These are phyloP conservation scores for Tricholoma furcatifolium DNA, from an alignment of 768 basidiomycete genomes.

Conservation along the genomic window DNA sequence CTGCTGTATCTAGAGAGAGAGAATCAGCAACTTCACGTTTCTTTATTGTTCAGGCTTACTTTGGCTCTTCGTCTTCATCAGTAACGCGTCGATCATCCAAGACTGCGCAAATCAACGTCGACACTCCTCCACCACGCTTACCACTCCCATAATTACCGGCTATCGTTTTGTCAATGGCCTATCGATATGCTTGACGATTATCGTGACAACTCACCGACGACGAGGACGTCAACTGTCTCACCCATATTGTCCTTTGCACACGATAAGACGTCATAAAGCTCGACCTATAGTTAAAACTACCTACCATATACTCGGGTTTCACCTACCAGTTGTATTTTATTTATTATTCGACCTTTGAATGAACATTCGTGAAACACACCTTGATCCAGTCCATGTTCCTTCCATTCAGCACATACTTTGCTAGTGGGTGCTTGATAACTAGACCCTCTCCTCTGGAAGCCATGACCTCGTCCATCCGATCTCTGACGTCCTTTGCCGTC, in stretches of 20 bases:
- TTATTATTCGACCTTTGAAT: neutral
- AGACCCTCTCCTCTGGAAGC: conserved; percentile 87
- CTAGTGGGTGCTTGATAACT: conserved; percentile 82
- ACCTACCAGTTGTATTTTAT: conserved; percentile 41
- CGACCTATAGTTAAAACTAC: conserved; percentile 8
- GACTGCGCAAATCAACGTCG: conserved; percentile 87
- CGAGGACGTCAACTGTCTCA: conserved; percentile 89
- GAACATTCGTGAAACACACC: conserved; percentile 31
- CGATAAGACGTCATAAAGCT: neutral
- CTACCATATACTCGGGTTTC: conserved; percentile 85
- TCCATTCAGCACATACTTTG: conserved; percentile 83
- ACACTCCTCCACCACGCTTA: conserved; percentile 83
- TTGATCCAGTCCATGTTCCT: conserved; percentile 95
- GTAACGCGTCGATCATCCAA: conserved; percentile 65
- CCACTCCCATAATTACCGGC: conserved; percentile 89
- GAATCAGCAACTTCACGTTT: neutral
- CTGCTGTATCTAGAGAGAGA: conserved; percentile 63
- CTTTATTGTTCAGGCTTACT: conserved; percentile 41
- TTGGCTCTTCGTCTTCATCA: conserved; percentile 60
- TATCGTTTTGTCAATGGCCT: conserved; percentile 25
- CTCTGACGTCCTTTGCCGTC: conserved; percentile 78
- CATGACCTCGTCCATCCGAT: conserved; percentile 81
- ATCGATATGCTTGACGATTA: neutral
- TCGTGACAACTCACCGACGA: conserved; percentile 61
- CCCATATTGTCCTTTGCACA: conserved; percentile 81